These are phyloP conservation scores for Diplodia seriata DNA, from an alignment of 2,329 filamentous ascomycete species.

Conservation along the genomic window DNA sequence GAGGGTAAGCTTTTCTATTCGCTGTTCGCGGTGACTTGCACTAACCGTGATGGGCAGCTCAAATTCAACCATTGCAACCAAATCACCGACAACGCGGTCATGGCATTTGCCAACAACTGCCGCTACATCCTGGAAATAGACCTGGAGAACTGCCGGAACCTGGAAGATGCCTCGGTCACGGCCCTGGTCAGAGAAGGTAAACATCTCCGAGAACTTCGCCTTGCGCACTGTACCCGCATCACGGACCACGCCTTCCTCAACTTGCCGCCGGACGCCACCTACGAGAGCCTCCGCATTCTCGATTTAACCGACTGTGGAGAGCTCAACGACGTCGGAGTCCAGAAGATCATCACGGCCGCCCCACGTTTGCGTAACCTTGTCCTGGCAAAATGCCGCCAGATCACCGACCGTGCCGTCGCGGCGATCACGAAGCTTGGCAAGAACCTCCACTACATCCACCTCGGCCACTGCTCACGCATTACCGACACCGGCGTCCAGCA, in stretches of 20 bases:
- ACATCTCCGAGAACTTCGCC: constrained; percentile 85
- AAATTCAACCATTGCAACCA: constrained; percentile 95
- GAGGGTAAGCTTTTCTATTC: constrained; percentile 64
- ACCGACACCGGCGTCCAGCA: constrained; percentile 87
- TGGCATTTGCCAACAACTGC: constrained; percentile 86
- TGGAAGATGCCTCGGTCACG: constrained; percentile 85
- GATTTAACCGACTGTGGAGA: constrained; percentile 89
- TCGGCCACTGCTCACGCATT: constrained; percentile 91
- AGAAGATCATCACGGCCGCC: constrained; percentile 84
- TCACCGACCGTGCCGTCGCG: constrained; percentile 86
- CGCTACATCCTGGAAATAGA: constrained; percentile 96
- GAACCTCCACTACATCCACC: constrained; percentile 94
- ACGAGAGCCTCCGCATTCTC: constrained; percentile 89
- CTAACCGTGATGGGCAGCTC: constrained; percentile 60
- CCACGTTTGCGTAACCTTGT: constrained; percentile 91
- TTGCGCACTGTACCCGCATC: constrained; percentile 84
- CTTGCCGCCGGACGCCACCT: constrained; percentile 71
- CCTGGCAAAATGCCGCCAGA: constrained; percentile 89
- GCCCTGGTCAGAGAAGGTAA: constrained; percentile 78
- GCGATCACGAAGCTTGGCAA: constrained; percentile 90
- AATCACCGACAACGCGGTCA: constrained; percentile 79
- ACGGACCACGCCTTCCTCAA: constrained; percentile 87
- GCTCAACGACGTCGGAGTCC: constrained; percentile 84
- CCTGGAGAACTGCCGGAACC: constrained; percentile 80
- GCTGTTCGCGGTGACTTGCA: not conserved